A percentile compares a stretch with the other conserved stretches of the same genome.
phyloP scores from a whole-genome alignment of 1,139 yeast genomes.

The Kodamaea plutei region DNA sequence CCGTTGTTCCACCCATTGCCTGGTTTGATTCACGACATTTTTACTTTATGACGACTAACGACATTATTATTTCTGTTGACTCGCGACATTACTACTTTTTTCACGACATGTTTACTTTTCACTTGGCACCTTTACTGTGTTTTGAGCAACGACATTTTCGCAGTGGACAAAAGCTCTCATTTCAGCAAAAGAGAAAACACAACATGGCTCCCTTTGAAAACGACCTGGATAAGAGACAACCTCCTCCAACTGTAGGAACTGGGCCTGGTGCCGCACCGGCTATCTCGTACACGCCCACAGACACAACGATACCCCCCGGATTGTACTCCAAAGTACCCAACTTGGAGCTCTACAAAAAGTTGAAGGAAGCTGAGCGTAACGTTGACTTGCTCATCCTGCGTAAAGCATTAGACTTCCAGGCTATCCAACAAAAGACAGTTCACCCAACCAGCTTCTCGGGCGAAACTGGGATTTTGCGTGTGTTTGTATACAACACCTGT shows the following conservation, averaged over 20 bases:
- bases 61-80: background rate
- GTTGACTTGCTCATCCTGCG: conserved; percentile 79
- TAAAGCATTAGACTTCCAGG: conserved; percentile 82
- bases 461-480: conserved; percentile 59
- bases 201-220: conserved; percentile 9
- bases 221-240: conserved; percentile 19
- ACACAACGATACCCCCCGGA: conserved; percentile 58
- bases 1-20: background rate
- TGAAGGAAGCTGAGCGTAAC: conserved; percentile 73
- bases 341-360: conserved; percentile 61
- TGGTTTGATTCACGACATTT: background rate
- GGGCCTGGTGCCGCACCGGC: conserved; percentile 39
- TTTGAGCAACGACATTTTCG: no score
- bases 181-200: conserved; percentile 1
- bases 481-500: conserved; percentile 77
- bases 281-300: conserved; percentile 62
- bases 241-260: conserved; percentile 15
- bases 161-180: background rate
- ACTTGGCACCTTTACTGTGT: no score
- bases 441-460: conserved; percentile 42
- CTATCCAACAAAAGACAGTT: conserved; percentile 49
- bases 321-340: conserved; percentile 68
- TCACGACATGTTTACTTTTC: no score
- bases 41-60: background rate
- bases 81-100: no score